A percentile compares a stretch with the other conserved stretches of the same genome.
Evolutionary conservation across 306 rosid species (phyloP).

Genomic region (Coriaria nepalensis): DNA sequence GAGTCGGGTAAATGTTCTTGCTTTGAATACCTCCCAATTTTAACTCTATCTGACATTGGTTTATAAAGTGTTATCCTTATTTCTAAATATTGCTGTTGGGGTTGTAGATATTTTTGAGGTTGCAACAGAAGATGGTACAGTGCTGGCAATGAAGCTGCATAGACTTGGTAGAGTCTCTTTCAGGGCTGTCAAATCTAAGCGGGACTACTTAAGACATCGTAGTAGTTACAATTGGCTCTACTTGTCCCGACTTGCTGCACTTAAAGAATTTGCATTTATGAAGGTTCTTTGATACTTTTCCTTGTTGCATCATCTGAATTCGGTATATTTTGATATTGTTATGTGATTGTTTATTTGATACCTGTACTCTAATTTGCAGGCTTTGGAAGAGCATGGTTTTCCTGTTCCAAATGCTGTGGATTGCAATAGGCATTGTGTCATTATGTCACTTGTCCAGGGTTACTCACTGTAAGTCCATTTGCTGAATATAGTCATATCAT

Average conservation of each 20-base stretch:
- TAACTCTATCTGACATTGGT: too few relatives aligned
- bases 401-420: conserved; percentile 81
- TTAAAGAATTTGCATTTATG: conserved; percentile 88
- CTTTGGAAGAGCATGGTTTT: conserved; percentile 69
- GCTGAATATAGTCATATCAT: neutral
- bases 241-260: conserved; percentile 87
- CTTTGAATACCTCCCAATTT: too few relatives aligned
- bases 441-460: conserved; percentile 89
- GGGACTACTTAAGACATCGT: conserved; percentile 82
- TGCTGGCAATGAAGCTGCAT: conserved; percentile 77
- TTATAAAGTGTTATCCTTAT: neutral
- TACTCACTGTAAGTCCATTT: conserved; percentile 62
- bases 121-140: conserved; percentile 72
- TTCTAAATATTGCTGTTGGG: neutral
- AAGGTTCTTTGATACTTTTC: conserved; percentile 33
- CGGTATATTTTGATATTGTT: conserved; percentile 5
- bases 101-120: conserved; percentile 80
- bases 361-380: conserved; percentile 31
- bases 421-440: conserved; percentile 74
- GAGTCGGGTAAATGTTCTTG: conserved; percentile 54
- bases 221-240: conserved; percentile 86
- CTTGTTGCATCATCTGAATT: conserved; percentile 1
- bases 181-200: conserved; percentile 89
- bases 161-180: conserved; percentile 89
- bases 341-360: conserved; percentile 8